Evolutionary conservation across 2,329 filamentous ascomycete species (phyloP).

Genomic region (Aspergillus pseudonomiae): DNA sequence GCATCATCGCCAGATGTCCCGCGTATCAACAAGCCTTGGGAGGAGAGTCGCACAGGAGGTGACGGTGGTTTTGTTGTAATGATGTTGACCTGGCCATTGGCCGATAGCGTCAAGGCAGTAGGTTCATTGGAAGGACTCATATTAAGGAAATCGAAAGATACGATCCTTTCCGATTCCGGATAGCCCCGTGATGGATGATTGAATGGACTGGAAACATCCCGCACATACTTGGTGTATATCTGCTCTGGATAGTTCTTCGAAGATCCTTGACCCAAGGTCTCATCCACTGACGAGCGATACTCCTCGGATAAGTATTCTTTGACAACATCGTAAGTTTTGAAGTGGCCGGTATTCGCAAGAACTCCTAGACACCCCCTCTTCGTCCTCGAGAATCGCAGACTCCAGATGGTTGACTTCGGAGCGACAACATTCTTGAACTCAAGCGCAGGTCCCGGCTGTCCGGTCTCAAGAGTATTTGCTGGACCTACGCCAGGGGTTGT

Average conservation of each 20-base stretch:
- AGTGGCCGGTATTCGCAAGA: conserved; percentile 61
- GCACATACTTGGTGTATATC: conserved; percentile 50
- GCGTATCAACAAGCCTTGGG: conserved; percentile 38
- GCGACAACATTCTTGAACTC: conserved; percentile 60
- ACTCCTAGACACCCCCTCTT: conserved; percentile 61
- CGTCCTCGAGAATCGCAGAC: conserved; percentile 62
- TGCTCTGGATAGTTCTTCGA: conserved; percentile 46
- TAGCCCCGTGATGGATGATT: conserved; percentile 48
- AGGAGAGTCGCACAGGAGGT: conserved; percentile 42
- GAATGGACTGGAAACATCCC: conserved; percentile 49
- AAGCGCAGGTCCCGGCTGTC: conserved; percentile 55
- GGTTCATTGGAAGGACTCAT: conserved; percentile 51
- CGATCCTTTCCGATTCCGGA: conserved; percentile 53
- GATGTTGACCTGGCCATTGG: conserved; percentile 55
- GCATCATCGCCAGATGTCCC: conserved; percentile 31
- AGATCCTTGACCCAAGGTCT: conserved; percentile 44
- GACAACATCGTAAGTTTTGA: conserved; percentile 59
- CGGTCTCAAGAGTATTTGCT: conserved; percentile 32
- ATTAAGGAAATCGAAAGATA: conserved; percentile 65
- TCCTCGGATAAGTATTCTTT: conserved; percentile 52
- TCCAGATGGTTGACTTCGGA: conserved; percentile 60
- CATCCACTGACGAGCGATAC: conserved; percentile 41
- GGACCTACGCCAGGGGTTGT: conserved; percentile 39
- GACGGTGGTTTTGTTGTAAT: conserved; percentile 50
- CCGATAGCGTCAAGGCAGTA: conserved; percentile 56